phyloP scores from a whole-genome alignment of 495 filamentous ascomycete species.

The Physcia stellaris region DNA sequence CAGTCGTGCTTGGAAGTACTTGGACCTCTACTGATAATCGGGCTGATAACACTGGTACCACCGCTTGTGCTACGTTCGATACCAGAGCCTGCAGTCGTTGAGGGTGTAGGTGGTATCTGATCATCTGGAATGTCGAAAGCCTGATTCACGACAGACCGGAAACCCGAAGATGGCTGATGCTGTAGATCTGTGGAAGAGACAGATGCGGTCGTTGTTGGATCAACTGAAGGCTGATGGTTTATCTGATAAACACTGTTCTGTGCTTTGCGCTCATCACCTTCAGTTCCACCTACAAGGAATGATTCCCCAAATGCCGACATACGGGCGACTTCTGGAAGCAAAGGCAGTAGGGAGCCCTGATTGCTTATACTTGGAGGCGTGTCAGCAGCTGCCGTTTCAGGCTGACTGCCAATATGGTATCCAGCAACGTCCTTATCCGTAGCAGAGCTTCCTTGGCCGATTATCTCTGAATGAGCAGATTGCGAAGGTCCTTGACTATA shows the following conservation, averaged over 20 bases:
- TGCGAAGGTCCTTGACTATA: conserved; percentile 20
- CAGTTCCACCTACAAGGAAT: conserved; percentile 15
- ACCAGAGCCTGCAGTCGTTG: conserved; percentile 28
- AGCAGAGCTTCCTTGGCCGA: conserved; percentile 45
- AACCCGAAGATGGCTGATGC: conserved; percentile 45
- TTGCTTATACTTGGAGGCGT: too few relatives aligned
- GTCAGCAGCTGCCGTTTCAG: neutral
- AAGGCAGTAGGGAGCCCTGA: conserved; percentile 25
- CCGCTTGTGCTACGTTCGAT: conserved; percentile 49
- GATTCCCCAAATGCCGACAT: conserved; percentile 49
- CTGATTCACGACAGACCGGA: conserved; percentile 54
- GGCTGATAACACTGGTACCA: conserved; percentile 52
- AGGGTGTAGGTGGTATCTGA: conserved; percentile 42
- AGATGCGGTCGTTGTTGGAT: conserved; percentile 1
- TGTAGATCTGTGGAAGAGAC: conserved; percentile 22
- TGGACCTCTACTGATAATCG: conserved; percentile 46
- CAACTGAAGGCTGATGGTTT: neutral
- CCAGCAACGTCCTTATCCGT: conserved; percentile 21
- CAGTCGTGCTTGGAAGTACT: conserved; percentile 21
- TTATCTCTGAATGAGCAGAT: conserved; percentile 39
- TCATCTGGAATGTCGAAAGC: conserved; percentile 46
- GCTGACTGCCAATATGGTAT: neutral
- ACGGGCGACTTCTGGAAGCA: conserved; percentile 50
- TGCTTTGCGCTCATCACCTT: too few relatives aligned
- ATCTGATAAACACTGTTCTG: neutral